Evolutionary conservation across 306 rosid genomes (phyloP), one percentile per base, ranked within the genome.

Genomic region (Spatholobus suberectus): DNA sequence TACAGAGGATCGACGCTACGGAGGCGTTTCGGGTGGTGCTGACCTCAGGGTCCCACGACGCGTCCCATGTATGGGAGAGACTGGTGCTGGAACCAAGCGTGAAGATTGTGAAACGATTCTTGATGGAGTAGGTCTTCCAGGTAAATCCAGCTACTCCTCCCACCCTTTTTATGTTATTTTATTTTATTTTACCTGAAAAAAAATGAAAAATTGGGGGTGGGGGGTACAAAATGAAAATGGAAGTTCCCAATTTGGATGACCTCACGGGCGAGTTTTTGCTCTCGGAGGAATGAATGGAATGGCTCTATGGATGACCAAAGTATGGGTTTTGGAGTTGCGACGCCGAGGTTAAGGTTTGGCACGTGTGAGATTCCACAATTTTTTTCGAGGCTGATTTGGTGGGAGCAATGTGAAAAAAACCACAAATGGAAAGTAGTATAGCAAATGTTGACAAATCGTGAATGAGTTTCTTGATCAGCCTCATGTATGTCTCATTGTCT

Each of bases 81-180:
- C 89, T 89, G 85, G 96, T 92, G 65, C 78, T 90, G 86, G 94
- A 86, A 88, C 94, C 97, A 82, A 92, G 99, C 98, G 91, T 87
- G 90, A 88, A 93, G 91, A 92, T 96, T 94, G 98, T 96, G 98
- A 91, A 86, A 81, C 83, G 79, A 23, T 96, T 96, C 92, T 89
- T 92, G 92, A 86, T 85, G 86, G 97, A 93, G 90, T 91, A 96
- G 98, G 93, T 91, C 84, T 86, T 91, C 82, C 97, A 91, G 94
- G 96, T 89, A 87, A 70, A 54, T 61, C 83, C 87, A 73, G 82
- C 80, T 51, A 54, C 27, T 65, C 38, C 17, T 24, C 6, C 67
- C 44, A 23, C 43, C 12, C 6, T 17, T 79, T 12, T 70, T 47
- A 62, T 29, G 3, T 24, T 61, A 4, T 46, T 61, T 27, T 32